These are phyloP conservation scores for Moniliophthora roreri DNA, from an alignment of 1,284 basidiomycete species.

Conservation along the genomic window DNA sequence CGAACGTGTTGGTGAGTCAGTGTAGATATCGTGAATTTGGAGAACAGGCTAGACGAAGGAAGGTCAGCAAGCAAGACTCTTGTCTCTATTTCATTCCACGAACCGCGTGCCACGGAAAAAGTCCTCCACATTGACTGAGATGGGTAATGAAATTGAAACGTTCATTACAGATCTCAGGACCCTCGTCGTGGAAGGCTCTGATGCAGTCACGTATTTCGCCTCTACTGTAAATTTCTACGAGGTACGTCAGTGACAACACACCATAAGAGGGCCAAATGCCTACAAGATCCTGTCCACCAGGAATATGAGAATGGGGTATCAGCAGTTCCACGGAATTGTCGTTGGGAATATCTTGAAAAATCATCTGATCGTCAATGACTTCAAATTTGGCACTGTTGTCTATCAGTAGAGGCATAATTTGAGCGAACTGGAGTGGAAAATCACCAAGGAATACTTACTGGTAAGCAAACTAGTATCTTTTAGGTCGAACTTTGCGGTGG, in stretches of 20 bases:
- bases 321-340: conserved; percentile 46
- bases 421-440: neutral
- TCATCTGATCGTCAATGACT: conserved; percentile 41
- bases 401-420: conserved; percentile 14
- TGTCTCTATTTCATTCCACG: conserved; percentile 6
- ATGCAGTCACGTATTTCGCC: conserved; percentile 60
- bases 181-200: conserved; percentile 53
- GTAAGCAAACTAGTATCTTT: conserved; percentile 41
- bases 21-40: conserved; percentile 77
- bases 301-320: conserved; percentile 63
- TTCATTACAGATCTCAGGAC: conserved; percentile 49
- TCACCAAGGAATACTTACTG: conserved; percentile 26
- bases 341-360: conserved; percentile 45
- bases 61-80: conserved; percentile 2
- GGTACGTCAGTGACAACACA: conserved; percentile 4
- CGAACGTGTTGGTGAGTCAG: conserved; percentile 72
- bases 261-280: conserved; percentile 12
- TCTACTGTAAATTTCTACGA: conserved; percentile 60
- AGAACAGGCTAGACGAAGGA: conserved; percentile 57
- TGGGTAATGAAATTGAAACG: conserved; percentile 67
- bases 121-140: conserved; percentile 84
- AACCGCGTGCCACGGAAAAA: conserved; percentile 76
- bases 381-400: conserved; percentile 27
- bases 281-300: conserved; percentile 58
- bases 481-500: conserved; percentile 53